These are phyloP conservation scores for Penicillium daleae DNA, from an alignment of 495 filamentous ascomycete species.

Conservation along the genomic window DNA sequence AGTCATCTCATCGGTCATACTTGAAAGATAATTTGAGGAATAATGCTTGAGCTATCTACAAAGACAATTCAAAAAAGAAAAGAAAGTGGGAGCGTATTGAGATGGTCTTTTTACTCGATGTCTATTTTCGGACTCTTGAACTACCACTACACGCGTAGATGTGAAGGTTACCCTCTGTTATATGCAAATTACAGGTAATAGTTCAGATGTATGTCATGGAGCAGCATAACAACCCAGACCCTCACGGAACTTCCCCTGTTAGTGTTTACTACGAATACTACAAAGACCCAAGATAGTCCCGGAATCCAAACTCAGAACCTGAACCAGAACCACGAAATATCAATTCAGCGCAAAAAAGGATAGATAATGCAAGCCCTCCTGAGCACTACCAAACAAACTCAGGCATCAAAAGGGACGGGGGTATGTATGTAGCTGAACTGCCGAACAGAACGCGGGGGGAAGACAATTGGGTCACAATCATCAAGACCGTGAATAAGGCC, in stretches of 20 bases:
- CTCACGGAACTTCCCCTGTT: neutral
- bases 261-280: neutral
- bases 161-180: no score
- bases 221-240: neutral
- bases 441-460: constrained; percentile 12
- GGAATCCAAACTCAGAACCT: neutral
- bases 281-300: neutral
- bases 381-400: constrained; percentile 4
- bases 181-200: no score
- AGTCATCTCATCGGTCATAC: no score
- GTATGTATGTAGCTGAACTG: constrained; percentile 30
- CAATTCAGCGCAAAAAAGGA: constrained; percentile 5
- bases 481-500: constrained; percentile 5
- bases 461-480: constrained; percentile 4
- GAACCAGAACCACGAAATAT: constrained; percentile 3
- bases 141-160: no score
- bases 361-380: constrained; percentile 22
- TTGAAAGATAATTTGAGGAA: no score
- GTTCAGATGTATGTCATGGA: neutral
- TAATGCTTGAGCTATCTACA: no score
- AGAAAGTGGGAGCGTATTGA: neutral
- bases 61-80: no score
- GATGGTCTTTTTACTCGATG: neutral
- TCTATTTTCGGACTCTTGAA: neutral
- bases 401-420: constrained; percentile 18